Evolutionary conservation across 495 filamentous ascomycete species (phyloP), one percentile per base, ranked within the genome.

Genomic region (Trypethelium eluteriae): DNA sequence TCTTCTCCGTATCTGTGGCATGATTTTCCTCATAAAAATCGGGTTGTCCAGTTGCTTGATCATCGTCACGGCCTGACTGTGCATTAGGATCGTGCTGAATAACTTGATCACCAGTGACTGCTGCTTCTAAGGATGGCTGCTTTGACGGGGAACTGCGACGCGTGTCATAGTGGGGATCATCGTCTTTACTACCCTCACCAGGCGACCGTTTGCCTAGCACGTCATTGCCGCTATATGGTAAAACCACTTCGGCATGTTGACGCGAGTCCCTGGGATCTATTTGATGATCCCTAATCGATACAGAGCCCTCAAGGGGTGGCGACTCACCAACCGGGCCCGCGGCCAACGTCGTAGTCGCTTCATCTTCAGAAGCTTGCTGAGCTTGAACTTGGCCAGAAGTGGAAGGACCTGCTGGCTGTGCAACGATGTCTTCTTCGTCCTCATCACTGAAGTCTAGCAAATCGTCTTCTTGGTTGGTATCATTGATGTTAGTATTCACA

Each of bases 31-130:
- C 73, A 10, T 73, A 74, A 25, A 68, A 63, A 32, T 68, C 68
- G 61, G 67, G 59, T 16, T 82, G 80, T 68, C 81, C 82, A 1
- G 3, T 32, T 9, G 7, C 53, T 6, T 2, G 49, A 73, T 75
- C 81, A 83, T 83, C 67, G 80, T 80, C 81, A 75, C 84, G 81
- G 38, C 76, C 70, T 12, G 69, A 69, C 10, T 59, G 7, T 10
- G 18, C 53, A 36, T 59, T 10, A 9, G 32, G 3, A 5, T 35
- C 36, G 3, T 11, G 32, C 6, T 34, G 25, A 32, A 9, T 7
- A 7, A 11, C 32, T 59, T 59, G 53, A 34, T 59, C 32, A 3
- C 10, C 3, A 59, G 7, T 35, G n/a, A 4, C 53, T 14, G 14
- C n/a, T 34, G 25, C 1, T 25, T 25, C 25, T 25, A 25, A 25